Conservation (phyloP, 352 stramenopile species). For the Pythium aristosporum region DNA sequence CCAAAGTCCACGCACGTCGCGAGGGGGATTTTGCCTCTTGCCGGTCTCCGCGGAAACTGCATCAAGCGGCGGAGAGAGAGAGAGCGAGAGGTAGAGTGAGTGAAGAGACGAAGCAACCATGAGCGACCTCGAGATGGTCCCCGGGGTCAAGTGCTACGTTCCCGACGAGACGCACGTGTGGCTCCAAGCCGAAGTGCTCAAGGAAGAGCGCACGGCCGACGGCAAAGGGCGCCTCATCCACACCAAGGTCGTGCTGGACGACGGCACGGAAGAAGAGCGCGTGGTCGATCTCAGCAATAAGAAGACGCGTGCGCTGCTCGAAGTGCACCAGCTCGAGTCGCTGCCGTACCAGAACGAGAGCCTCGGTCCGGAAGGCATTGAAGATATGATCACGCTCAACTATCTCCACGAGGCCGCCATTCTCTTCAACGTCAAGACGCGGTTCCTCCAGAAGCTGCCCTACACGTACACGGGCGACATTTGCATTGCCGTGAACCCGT, state of each 20-base stretch:
- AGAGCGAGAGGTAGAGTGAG: background rate
- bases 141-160: constrained; percentile 83
- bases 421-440: constrained; percentile 89
- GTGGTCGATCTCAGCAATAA: constrained; percentile 75
- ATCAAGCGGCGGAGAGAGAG: background rate
- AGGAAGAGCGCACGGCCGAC: constrained; percentile 60
- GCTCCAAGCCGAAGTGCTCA: constrained; percentile 74
- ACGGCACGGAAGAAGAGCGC: constrained; percentile 43
- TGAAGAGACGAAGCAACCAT: constrained; percentile 9
- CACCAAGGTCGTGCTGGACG: constrained; percentile 58
- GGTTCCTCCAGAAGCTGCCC: constrained; percentile 84
- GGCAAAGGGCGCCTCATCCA: constrained; percentile 67
- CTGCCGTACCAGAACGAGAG: constrained; percentile 80
- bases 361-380: constrained; percentile 51
- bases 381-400: constrained; percentile 87
- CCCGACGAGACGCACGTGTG: constrained; percentile 84
- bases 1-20: constrained; percentile 12
- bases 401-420: constrained; percentile 91
- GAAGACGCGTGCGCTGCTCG: constrained; percentile 45
- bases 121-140: constrained; percentile 52
- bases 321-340: constrained; percentile 62
- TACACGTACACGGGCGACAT: constrained; percentile 98
- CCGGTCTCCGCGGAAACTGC: background rate
- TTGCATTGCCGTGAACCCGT: constrained; percentile 97
- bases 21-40: constrained; percentile 7